Evolutionary conservation across 805 yeast genomes (phyloP).

Genomic region (Hanseniaspora occidentalis): DNA sequence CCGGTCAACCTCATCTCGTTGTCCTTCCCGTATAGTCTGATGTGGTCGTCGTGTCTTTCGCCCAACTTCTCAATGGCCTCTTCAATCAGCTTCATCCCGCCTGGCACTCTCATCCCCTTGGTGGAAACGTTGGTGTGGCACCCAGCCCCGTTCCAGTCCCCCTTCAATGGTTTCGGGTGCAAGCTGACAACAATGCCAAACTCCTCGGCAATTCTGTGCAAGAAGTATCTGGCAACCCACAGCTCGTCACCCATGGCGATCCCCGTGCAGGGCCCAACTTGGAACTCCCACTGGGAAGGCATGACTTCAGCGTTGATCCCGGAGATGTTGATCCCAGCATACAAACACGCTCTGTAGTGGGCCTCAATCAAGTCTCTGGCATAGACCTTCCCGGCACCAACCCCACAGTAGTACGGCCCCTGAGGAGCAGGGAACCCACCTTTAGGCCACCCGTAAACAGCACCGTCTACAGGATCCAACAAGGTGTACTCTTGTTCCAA

Average conservation of each 20-base stretch:
- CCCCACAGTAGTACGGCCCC: constrained; percentile 99
- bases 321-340: constrained; percentile 80
- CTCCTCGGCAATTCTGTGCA: constrained; percentile 95
- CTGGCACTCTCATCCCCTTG: constrained; percentile 77
- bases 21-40: constrained; percentile 88
- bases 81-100: constrained; percentile 93
- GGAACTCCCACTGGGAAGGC: constrained; percentile 99
- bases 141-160: constrained; percentile 99
- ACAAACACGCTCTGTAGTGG: constrained; percentile 95
- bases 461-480: constrained; percentile 74
- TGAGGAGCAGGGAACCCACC: constrained; percentile 99
- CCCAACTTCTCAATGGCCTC: constrained; percentile 86
- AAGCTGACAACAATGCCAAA: constrained; percentile 96
- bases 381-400: constrained; percentile 95
- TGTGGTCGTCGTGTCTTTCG: constrained; percentile 94
- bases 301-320: constrained; percentile 99
- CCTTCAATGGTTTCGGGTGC: constrained; percentile 98
- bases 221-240: constrained; percentile 89
- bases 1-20: constrained; percentile 95
- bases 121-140: constrained; percentile 99
- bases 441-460: constrained; percentile 95
- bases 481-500: constrained; percentile 97
- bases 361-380: constrained; percentile 98
- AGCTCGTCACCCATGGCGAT: constrained; percentile 94
- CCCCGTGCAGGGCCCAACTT: constrained; percentile 96